Evolutionary conservation across 805 yeast genomes (phyloP), one percentile per base, ranked within the genome.

Genomic region (Wickerhamiella azymoides): DNA sequence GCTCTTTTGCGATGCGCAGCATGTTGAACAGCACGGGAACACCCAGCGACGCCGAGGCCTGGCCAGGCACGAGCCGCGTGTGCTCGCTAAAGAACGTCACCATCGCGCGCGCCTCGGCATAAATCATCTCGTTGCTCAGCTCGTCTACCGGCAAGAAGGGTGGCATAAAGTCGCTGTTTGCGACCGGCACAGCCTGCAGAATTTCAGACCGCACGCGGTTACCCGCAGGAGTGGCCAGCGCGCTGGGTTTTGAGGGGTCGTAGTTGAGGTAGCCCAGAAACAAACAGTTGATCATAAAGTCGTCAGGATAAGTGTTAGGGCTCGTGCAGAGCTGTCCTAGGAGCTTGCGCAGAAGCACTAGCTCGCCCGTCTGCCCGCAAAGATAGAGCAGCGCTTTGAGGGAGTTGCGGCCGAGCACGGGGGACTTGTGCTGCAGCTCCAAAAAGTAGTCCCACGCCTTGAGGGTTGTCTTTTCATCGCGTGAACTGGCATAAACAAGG

Each of bases 381-480:
- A 89, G 62, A 50, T 79, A 72, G 64, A 89, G 69, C 77, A 89
- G 77, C 13, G 76, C 70, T 50, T 79, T 81, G 52, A 78, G 68
- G 0, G 81, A 70, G 19, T 65, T 65, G 8, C 71, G 47, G 39
- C 63, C 62, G 40, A 56, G 47, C 52, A n/a, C 48, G 32, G 50
- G 49, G 1, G 61, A 60, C 13, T 10, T 26, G 21, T 52, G 48
- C 13, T 72, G 68, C 48, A 83, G 75, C 51, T 82, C 77, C 49
- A 79, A 69, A 46, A 88, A 74, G 53, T 75, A 80, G 45, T 74
- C 72, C 96, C 96, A 89, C 0, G 94, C 94, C 51, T 69, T 66
- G 32, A 66, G 54, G 10, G 69, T 62, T 47, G 74, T 68, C 11
- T 67, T 64, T 2, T 62, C 60, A 32, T 77, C 66, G 10, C 73